Evolutionary conservation across 1,284 basidiomycete genomes (phyloP), one percentile per base, ranked within the genome.

Genomic region (Cutaneotrichosporon spelunceum): DNA sequence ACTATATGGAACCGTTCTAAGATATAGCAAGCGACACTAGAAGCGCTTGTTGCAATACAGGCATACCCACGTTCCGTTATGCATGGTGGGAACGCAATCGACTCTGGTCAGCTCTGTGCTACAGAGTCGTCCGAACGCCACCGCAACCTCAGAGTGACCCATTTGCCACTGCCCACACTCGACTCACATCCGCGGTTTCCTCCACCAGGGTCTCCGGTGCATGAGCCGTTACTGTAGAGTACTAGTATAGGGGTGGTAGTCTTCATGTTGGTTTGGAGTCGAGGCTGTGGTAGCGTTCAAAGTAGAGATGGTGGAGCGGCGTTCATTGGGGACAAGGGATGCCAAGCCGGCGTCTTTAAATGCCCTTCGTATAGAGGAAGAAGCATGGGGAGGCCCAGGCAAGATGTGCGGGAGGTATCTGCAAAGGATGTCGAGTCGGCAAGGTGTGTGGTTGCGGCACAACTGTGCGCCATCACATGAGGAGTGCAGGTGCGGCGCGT

Each of bases 11-110:
- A 42, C 39, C 7, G 39, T 19, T 14, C 11, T 39, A 13, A 14
- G 16, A 10, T 39, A 19, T 19, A 42, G 19, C 19, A n/a, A 8
- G 3, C 19, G 5, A 24, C 5, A 24, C 26, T 50, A 50, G 27
- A 50, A 50, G 26, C 13, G 26, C 19, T n/a, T 19, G 6, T 30
- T 21, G 27, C 48, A 50, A 27, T 50, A 50, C 26, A 50, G 10
- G n/a, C 48, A 50, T 14, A 50, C 4, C 48, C 48, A 50, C 48
- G 8, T 10, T 14, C 48, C 48, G 48, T 50, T 50, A 27, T 50
- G 48, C 48, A 50, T n/a, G 26, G 48, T 50, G 19, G 48, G 48
- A 4, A 50, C 48, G 26, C 48, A 50, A 27, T 4, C 14, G 16
- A 19, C 48, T 50, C 2, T 13, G 8, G n/a, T 50, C 26, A 50